Evolutionary conservation across 257 asterid species (phyloP).

Genomic region (Nicotiana paniculata): DNA sequence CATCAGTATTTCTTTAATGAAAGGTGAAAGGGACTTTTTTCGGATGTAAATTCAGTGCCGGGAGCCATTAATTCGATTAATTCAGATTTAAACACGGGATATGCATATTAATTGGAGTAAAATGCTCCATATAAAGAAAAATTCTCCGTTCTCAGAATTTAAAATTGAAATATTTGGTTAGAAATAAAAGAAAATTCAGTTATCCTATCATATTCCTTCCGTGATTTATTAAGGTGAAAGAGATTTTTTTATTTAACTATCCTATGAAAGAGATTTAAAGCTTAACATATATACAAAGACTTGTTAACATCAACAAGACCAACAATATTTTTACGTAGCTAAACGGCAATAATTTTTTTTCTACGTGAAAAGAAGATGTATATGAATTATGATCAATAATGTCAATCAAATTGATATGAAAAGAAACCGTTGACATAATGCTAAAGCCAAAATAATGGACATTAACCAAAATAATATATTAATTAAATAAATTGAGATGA

Average conservation of each 20-base stretch:
- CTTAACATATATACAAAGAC: neutral
- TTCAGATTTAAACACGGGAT: neutral
- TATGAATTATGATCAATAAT: conserved; percentile 2
- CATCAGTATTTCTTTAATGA: neutral
- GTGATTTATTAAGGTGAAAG: neutral
- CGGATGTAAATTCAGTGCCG: neutral
- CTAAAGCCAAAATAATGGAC: neutral
- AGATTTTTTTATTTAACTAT: neutral
- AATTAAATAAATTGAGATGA: neutral
- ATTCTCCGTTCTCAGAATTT: neutral
- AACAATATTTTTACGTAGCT: neutral
- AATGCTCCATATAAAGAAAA: neutral
- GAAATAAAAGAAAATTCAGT: neutral
- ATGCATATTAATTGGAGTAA: neutral
- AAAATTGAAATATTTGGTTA: neutral
- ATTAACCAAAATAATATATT: neutral
- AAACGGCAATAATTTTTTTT: neutral
- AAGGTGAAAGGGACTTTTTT: neutral
- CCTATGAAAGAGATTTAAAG: neutral
- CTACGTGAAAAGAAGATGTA: neutral
- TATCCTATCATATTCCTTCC: neutral
- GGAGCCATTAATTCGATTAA: neutral
- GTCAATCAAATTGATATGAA: conserved; percentile 4
- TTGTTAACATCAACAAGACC: neutral
- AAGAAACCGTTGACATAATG: conserved; percentile 30